Conservation (phyloP, 345 rosid genomes). For the Cardamine occulta region DNA sequence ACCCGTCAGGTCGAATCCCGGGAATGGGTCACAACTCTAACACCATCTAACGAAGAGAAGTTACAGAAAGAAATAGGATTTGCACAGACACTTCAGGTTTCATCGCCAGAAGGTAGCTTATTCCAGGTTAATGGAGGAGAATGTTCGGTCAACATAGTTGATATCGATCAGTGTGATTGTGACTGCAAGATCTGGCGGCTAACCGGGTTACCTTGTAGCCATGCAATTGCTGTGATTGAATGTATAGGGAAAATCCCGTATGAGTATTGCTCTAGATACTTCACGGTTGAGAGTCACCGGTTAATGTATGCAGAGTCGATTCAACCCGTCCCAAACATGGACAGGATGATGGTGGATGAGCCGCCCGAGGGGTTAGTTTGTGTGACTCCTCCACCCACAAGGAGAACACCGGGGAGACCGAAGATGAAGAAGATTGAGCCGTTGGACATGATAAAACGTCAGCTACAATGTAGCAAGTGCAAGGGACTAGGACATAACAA, state of each 20-base stretch:
- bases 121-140: slow-evolving; percentile 79
- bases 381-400: slow-evolving; percentile 89
- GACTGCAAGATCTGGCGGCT: slow-evolving; percentile 82
- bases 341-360: slow-evolving; percentile 55
- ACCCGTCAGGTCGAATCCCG: slow-evolving; percentile 65
- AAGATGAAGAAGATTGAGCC: slow-evolving; percentile 71
- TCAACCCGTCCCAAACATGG: slow-evolving; percentile 82
- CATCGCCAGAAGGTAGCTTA: slow-evolving; percentile 51
- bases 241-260: slow-evolving; percentile 66
- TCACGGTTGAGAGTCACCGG: slow-evolving; percentile 57
- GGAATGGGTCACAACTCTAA: slow-evolving; percentile 72
- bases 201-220: slow-evolving; percentile 83
- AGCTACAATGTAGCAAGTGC: slow-evolving; percentile 96
- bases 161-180: slow-evolving; percentile 73
- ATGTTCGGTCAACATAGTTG: slow-evolving; percentile 53
- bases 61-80: slow-evolving; percentile 60
- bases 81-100: slow-evolving; percentile 58
- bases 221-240: slow-evolving; percentile 70
- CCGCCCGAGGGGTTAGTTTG: slow-evolving; percentile 46
- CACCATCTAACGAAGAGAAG: slow-evolving; percentile 80
- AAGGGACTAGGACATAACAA: slow-evolving; percentile 97
- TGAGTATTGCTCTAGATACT: slow-evolving; percentile 77
- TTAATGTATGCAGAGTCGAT: slow-evolving; percentile 69
- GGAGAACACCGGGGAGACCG: slow-evolving; percentile 83
- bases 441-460: slow-evolving; percentile 69